phyloP scores from a whole-genome alignment of 2,329 filamentous ascomycete genomes.

The Phoma sp. region DNA sequence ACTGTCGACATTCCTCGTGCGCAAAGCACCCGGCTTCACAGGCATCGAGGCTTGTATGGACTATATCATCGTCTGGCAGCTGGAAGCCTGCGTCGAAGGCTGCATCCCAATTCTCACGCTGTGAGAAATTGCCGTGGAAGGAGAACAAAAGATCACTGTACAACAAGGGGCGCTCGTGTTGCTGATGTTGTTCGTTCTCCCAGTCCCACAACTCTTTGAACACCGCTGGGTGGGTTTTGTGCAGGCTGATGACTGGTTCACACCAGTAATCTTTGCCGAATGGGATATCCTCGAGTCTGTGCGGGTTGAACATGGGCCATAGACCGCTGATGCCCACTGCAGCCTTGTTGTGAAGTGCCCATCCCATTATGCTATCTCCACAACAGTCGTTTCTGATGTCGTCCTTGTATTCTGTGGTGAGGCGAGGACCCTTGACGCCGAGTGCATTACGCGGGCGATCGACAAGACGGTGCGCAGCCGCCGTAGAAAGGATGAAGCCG shows the following conservation, averaged over 20 bases:
- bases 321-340: conserved; percentile 31
- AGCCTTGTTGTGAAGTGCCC: conserved; percentile 30
- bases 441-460: conserved; percentile 42
- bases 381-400: conserved; percentile 49
- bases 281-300: conserved; percentile 42
- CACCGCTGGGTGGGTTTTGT: conserved; percentile 46
- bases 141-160: conserved; percentile 18
- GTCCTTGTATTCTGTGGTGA: conserved; percentile 19
- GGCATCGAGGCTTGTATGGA: conserved; percentile 4
- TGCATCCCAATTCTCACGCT: conserved; percentile 16
- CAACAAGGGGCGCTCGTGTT: conserved; percentile 14
- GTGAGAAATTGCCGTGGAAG: conserved; percentile 10
- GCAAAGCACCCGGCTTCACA: conserved; percentile 17
- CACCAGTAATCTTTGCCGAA: conserved; percentile 49
- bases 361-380: conserved; percentile 34
- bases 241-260: conserved; percentile 43
- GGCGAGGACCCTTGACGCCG: conserved; percentile 15
- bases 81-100: conserved; percentile 19
- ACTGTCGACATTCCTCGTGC: conserved; percentile 21
- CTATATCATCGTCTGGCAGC: conserved; percentile 6
- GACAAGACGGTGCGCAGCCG: conserved; percentile 56
- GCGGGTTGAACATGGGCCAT: conserved; percentile 52
- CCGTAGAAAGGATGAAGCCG: conserved; percentile 49
- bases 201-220: conserved; percentile 56
- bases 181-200: conserved; percentile 32